Base-by-base conservation (phyloP, 176 grass and related monocot genomes). In the Alloteropsis semialata region DNA sequence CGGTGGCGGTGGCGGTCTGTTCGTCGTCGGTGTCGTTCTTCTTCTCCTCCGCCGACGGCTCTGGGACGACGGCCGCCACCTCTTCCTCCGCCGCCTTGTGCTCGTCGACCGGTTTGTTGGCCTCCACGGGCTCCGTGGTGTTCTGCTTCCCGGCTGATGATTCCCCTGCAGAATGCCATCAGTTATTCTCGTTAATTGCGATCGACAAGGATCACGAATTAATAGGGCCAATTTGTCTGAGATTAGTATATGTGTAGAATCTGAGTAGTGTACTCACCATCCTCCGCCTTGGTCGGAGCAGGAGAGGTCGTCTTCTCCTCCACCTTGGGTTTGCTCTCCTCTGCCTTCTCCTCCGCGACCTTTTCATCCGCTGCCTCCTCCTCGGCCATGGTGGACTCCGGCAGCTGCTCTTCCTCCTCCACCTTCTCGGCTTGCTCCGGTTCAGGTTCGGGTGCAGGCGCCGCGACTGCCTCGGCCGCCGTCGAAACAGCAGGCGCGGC, bases 91-190 rank as follows among this genome's bases (percentile, higher is more conserved):
- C n/a, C 17, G 9, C 76, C 69, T 29, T 87, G 4, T 87, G 30
- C 65, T 85, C 75, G 1, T 70, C 60, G 43, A 76, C 49, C 18
- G 74, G 75, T 36, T 51, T 80, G 54, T 51, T 80, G 54, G 85
- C 82, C 74, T 90, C 91, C 75, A 28, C 36, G 68, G 76, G 33
- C 13, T 75, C 53, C 64, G 51, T 76, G 11, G 87, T 81, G 53
- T 64, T 90, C 56, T 86, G 82, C 48, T 80, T 75, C 55, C 54
- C 88, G 37, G 16, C 32, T 33, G 85, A 90, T 83, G 85, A 86
- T 72, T 93, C 70, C 55, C 68, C 88, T 88, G 65, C 11, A 51
- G 33, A 25, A 37, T 69, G 9, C 38, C 38, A 13, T 36, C 65
- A n/a, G 11, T 68, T 8, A 15, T 37, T 22, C 17, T 38, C 10